These are phyloP conservation scores for Phylloporus sp. DNA, from an alignment of 768 basidiomycete genomes.

Conservation along the genomic window DNA sequence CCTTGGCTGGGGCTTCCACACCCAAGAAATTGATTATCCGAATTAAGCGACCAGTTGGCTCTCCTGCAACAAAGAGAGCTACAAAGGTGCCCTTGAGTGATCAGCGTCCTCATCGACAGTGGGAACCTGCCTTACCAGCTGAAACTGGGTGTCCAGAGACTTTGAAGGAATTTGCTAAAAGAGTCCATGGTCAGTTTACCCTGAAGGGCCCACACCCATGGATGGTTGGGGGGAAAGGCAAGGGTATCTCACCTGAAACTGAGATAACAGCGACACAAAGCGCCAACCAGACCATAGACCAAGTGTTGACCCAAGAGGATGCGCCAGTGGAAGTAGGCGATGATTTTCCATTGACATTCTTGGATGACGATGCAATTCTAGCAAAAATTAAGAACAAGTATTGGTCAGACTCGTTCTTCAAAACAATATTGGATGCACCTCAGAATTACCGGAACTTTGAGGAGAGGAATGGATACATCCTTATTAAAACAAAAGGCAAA, in stretches of 20 bases:
- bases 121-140: background rate
- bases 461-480: no score
- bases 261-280: no score
- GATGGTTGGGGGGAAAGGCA: background rate
- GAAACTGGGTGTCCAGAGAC: slow-evolving; percentile 3
- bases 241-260: background rate
- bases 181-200: slow-evolving; percentile 9
- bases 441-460: slow-evolving; percentile 22
- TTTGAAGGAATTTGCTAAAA: background rate
- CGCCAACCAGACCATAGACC: no score
- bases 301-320: background rate
- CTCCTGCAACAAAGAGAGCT: no score
- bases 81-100: no score
- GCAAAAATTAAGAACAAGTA: background rate
- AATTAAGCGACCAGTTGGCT: no score
- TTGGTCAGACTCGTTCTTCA: background rate
- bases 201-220: slow-evolving; percentile 1
- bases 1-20: background rate
- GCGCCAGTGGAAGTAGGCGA: slow-evolving; percentile 16
- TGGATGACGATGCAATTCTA: background rate
- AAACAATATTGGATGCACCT: background rate
- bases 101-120: background rate
- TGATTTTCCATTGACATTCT: background rate
- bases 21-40: no score
- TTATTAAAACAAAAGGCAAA: slow-evolving; percentile 6